phyloP scores from a whole-genome alignment of 441 rosid genomes.

The Pelargonium myrrhifolium region DNA sequence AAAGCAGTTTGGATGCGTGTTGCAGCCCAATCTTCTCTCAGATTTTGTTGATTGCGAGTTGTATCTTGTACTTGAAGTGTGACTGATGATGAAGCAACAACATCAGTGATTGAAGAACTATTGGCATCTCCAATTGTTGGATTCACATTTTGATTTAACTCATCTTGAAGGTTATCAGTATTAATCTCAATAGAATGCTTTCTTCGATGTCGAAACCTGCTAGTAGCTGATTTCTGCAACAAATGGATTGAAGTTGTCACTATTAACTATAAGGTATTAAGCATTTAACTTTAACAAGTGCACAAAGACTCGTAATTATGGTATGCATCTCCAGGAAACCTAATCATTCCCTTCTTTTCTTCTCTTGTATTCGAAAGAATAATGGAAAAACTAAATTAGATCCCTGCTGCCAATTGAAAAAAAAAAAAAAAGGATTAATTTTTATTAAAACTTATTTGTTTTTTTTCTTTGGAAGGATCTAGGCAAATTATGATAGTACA shows the following conservation, averaged over 20 bases:
- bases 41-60: constrained; percentile 34
- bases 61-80: constrained; percentile 43
- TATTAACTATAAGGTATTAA: background rate
- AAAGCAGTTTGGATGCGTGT: constrained; percentile 83
- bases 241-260: constrained; percentile 14
- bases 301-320: too few species aligned
- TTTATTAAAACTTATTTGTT: too few species aligned
- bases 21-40: constrained; percentile 64
- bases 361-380: too few species aligned
- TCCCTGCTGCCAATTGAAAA: too few species aligned
- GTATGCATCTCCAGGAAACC: too few species aligned
- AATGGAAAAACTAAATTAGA: too few species aligned
- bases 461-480: too few species aligned
- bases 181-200: constrained; percentile 58
- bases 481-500: too few species aligned
- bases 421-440: too few species aligned
- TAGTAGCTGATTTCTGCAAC: constrained; percentile 41
- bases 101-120: constrained; percentile 29
- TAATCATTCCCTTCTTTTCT: too few species aligned
- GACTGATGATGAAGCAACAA: constrained; percentile 45
- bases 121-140: constrained; percentile 30
- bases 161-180: constrained; percentile 45
- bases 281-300: background rate
- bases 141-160: constrained; percentile 33
- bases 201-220: constrained; percentile 56